Percentiles rank a stretch among this genome's conserved stretches.
Evolutionary conservation across 2,329 filamentous ascomycete genomes (phyloP).

Genomic region (Cyphellophora europaea): DNA sequence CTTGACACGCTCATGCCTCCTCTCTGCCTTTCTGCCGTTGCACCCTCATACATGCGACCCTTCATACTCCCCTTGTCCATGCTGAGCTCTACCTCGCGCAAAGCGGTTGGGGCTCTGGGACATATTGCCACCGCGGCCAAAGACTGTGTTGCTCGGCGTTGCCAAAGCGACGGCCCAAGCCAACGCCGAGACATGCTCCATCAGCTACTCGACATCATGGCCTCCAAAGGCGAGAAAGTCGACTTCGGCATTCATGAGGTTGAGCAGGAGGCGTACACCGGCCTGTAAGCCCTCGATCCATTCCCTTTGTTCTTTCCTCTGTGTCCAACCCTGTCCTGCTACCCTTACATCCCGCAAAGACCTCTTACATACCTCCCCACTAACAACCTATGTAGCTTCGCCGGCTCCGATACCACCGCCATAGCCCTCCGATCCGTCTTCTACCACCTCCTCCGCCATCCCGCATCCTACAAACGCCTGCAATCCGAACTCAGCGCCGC

Average conservation of each 20-base stretch:
- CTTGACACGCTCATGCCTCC: slow-evolving; percentile 26
- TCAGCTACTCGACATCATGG: slow-evolving; percentile 14
- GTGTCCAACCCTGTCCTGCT: slow-evolving; percentile 16
- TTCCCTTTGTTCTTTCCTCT: too few relatives aligned
- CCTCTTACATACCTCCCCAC: not conserved
- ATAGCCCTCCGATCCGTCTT: slow-evolving; percentile 9
- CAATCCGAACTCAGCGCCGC: slow-evolving; percentile 9
- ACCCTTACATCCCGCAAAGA: too few relatives aligned
- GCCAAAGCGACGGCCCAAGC: not conserved
- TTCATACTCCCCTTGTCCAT: slow-evolving; percentile 21
- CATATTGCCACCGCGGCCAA: slow-evolving; percentile 20
- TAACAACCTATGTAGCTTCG: slow-evolving; percentile 23
- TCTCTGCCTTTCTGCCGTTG: slow-evolving; percentile 21
- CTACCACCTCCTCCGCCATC: slow-evolving; percentile 40
- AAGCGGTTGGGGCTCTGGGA: slow-evolving; percentile 21
- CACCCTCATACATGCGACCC: slow-evolving; percentile 22
- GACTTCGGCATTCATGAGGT: slow-evolving; percentile 8
- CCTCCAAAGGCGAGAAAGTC: slow-evolving; percentile 12
- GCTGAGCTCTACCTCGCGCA: slow-evolving; percentile 16
- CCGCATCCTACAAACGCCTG: slow-evolving; percentile 7
- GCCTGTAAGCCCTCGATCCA: slow-evolving; percentile 10
- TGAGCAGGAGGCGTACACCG: slow-evolving; percentile 11
- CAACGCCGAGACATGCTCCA: slow-evolving; percentile 3
- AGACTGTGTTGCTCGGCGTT: slow-evolving; percentile 14
- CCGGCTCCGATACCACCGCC: slow-evolving; percentile 25